Percentiles rank a stretch among this genome's conserved stretches.
Conservation (phyloP, 2,329 filamentous ascomycete species). For the Phialocephala sp. region DNA sequence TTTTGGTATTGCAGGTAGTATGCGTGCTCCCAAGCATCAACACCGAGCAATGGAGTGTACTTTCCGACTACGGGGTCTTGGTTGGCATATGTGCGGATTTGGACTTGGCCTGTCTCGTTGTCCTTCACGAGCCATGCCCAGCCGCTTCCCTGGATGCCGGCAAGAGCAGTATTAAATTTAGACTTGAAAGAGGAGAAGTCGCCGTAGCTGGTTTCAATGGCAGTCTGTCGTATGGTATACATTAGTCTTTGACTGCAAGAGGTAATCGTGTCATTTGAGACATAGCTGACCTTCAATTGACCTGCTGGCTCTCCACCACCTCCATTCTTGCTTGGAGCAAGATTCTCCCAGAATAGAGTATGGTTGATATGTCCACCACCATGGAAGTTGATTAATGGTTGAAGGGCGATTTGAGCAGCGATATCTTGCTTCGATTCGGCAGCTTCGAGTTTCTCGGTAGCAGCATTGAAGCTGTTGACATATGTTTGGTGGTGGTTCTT, state of each 20-base stretch:
- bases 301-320: slow-evolving; percentile 64
- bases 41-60: slow-evolving; percentile 81
- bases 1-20: slow-evolving; percentile 91
- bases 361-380: slow-evolving; percentile 72
- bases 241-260: slow-evolving; percentile 6
- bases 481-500: slow-evolving; percentile 94
- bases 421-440: slow-evolving; percentile 60
- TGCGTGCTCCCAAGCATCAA: slow-evolving; percentile 96
- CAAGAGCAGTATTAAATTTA: slow-evolving; percentile 63
- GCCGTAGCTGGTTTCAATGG: slow-evolving; percentile 51
- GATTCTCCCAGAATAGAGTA: slow-evolving; percentile 72
- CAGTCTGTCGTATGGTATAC: slow-evolving; percentile 33
- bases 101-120: slow-evolving; percentile 58
- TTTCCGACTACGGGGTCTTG: slow-evolving; percentile 88
- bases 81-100: slow-evolving; percentile 77
- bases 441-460: slow-evolving; percentile 71
- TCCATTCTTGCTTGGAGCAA: slow-evolving; percentile 69
- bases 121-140: slow-evolving; percentile 65
- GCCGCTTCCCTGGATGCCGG: slow-evolving; percentile 64
- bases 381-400: slow-evolving; percentile 69
- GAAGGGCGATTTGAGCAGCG: slow-evolving; percentile 56
- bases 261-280: not conserved
- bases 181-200: slow-evolving; percentile 59
- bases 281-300: slow-evolving; percentile 46
- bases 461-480: slow-evolving; percentile 85